phyloP scores from a whole-genome alignment of 139 green algal genomes.

The Edaphochlamys debaryana region DNA sequence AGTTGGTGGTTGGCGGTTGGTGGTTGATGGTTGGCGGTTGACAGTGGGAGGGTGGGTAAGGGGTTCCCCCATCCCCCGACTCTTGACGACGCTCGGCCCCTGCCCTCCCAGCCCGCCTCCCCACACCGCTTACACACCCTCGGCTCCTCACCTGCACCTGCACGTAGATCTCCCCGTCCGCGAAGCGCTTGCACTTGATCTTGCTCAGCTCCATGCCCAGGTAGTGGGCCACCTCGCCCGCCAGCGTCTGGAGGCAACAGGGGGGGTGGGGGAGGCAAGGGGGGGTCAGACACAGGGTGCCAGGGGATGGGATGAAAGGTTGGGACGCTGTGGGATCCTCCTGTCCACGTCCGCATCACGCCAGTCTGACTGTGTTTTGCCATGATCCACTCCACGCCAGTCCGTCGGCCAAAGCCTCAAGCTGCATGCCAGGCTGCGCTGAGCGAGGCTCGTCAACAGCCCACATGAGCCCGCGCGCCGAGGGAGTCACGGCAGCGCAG shows the following conservation, averaged over 20 bases:
- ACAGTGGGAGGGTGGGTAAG: too few relatives aligned
- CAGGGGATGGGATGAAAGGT: background rate
- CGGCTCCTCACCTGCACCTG: constrained; percentile 85
- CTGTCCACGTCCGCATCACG: too few relatives aligned
- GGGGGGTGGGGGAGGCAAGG: background rate
- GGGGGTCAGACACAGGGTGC: too few relatives aligned
- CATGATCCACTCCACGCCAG: too few relatives aligned
- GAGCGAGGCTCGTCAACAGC: too few relatives aligned
- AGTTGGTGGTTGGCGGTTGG: background rate
- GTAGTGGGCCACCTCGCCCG: constrained; percentile 95
- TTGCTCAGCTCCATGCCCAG: constrained; percentile 93
- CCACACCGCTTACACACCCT: background rate
- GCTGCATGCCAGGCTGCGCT: too few relatives aligned
- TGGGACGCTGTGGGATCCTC: background rate
- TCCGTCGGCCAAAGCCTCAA: too few relatives aligned
- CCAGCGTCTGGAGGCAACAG: constrained; percentile 65
- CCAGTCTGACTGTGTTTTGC: too few relatives aligned
- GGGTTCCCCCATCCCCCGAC: background rate
- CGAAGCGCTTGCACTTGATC: constrained; percentile 98
- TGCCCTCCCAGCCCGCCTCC: too few relatives aligned
- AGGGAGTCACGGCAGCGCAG: too few relatives aligned
- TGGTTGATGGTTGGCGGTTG: background rate
- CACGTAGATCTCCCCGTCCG: constrained; percentile 99
- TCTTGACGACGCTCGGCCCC: background rate
- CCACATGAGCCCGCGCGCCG: too few relatives aligned